Percentiles rank a stretch among this genome's conserved stretches.
phyloP scores from a whole-genome alignment of 495 filamentous ascomycete genomes.

The Amphirosellinia nigrospora region DNA sequence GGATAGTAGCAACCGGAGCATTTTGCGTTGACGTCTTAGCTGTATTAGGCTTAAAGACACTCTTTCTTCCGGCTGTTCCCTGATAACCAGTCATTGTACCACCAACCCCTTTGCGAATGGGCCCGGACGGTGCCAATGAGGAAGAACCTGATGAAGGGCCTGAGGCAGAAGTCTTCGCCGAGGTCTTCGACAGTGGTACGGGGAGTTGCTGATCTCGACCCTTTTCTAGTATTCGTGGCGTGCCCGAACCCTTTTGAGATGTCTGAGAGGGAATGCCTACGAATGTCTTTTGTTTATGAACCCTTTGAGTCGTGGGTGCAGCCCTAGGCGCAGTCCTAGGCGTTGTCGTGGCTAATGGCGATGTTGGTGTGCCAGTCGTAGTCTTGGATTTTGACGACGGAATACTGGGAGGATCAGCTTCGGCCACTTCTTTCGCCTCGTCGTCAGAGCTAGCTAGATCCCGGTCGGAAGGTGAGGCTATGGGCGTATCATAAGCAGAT shows the following conservation, averaged over 20 bases:
- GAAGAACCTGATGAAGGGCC: neutral
- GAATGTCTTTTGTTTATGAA: slow-evolving; percentile 22
- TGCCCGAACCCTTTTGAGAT: neutral
- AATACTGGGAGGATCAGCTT: slow-evolving; percentile 1
- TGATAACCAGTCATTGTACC: slow-evolving; percentile 39
- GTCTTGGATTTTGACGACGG: slow-evolving; percentile 10
- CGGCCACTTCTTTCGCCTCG: slow-evolving; percentile 17
- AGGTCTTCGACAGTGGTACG: neutral
- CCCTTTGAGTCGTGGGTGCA: neutral
- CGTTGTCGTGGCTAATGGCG: neutral
- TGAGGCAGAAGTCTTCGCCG: slow-evolving; percentile 8
- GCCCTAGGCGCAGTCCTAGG: neutral
- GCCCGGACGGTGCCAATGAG: slow-evolving; percentile 11
- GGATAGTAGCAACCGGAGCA: slow-evolving; percentile 2
- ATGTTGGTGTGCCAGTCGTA: neutral
- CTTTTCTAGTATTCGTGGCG: slow-evolving; percentile 2
- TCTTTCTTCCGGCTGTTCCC: slow-evolving; percentile 38
- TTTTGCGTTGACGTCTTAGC: neutral
- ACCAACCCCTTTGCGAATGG: slow-evolving; percentile 10
- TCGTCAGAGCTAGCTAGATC: slow-evolving; percentile 7
- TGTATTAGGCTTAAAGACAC: slow-evolving; percentile 17
- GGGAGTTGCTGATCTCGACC: slow-evolving; percentile 20
- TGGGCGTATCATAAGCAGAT: slow-evolving; percentile 1
- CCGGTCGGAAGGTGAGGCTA: neutral
- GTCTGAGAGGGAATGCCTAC: neutral